Evolutionary conservation across 768 basidiomycete species (phyloP), one percentile per base, ranked within the genome.

Genomic region (Pleurotus tuber-regium): DNA sequence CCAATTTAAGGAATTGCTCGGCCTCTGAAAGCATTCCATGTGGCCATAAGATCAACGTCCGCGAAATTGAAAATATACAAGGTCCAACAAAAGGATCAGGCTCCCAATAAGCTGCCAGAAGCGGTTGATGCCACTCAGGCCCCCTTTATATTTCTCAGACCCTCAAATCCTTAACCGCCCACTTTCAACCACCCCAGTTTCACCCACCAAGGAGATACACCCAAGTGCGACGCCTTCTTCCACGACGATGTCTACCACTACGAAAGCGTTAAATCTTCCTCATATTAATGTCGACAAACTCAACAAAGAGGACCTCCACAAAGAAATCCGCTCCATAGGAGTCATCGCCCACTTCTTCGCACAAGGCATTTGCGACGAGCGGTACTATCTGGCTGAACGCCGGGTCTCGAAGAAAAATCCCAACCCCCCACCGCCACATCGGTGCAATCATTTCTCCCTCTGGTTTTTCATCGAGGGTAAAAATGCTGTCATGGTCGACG

Each of bases 361-460:
- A 4, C 52, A 59, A 43, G 61, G 61, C 23, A 52, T 60, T 4
- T 62, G 61, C 49, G 61, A 62, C 56, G 61, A 62, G 35, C 52
- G 54, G 4, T 52, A 43, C 21, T 55, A 57, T 43, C 50, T 62
- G 6, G 29, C 29, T 5, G 14, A n/a, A 11, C 29, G 6, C 4
- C n/a, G 31, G n/a, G 30, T 9, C 9, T 50, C 52, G 11, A 54
- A 50, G 35, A 19, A 41, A 9, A 36, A 44, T 21, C 31, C 18
- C 14, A 53, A 58, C 7, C 41, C 50, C 11, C 51, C 38, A n/a
- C 56, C 51, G 4, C 59, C 53, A 4, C 56, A 54, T 9, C 44
- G 53, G 0, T 56, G 58, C 4, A 63, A 63, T 42, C 61, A 63
- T 40, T 63, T 56, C 44, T 57, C 59, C 7, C 21, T 61, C n/a